phyloP scores from a whole-genome alignment of 1,284 basidiomycete species.

The Ustilago trichophora region DNA sequence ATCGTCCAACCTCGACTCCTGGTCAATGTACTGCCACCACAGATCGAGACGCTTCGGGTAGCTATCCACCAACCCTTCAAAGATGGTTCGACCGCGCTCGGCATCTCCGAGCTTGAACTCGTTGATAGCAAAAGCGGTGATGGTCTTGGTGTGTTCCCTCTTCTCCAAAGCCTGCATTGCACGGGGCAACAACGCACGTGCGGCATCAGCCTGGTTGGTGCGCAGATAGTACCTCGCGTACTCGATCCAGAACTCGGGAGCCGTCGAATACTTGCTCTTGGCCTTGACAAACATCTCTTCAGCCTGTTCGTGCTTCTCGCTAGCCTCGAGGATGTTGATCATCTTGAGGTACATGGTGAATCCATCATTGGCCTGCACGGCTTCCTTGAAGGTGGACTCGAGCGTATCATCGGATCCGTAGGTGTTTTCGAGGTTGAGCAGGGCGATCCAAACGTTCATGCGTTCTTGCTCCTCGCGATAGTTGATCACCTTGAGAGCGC shows the following conservation, averaged over 20 bases:
- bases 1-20: constrained; percentile 74
- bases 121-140: constrained; percentile 90
- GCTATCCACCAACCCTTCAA: constrained; percentile 93
- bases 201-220: constrained; percentile 78
- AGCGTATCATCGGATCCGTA: constrained; percentile 81
- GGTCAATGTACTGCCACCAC: constrained; percentile 97
- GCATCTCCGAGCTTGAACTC: constrained; percentile 94
- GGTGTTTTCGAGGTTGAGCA: constrained; percentile 92
- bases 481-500: constrained; percentile 85
- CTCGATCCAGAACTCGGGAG: constrained; percentile 89
- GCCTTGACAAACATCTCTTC: constrained; percentile 56
- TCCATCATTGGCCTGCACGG: constrained; percentile 87
- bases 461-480: constrained; percentile 97
- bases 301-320: constrained; percentile 72
- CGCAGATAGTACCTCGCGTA: constrained; percentile 82
- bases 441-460: constrained; percentile 95
- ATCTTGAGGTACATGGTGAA: constrained; percentile 87
- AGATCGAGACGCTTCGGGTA: constrained; percentile 94
- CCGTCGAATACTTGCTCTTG: constrained; percentile 88
- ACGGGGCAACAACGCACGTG: constrained; percentile 85
- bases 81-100: constrained; percentile 93
- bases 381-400: constrained; percentile 86
- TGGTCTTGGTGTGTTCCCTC: constrained; percentile 92
- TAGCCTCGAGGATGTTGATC: constrained; percentile 83
- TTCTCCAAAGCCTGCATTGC: constrained; percentile 92